A percentile compares a stretch with the other conserved stretches of the same genome.
Conservation (phyloP, 2,329 filamentous ascomycete genomes). For the Diaporthe caulivora region DNA sequence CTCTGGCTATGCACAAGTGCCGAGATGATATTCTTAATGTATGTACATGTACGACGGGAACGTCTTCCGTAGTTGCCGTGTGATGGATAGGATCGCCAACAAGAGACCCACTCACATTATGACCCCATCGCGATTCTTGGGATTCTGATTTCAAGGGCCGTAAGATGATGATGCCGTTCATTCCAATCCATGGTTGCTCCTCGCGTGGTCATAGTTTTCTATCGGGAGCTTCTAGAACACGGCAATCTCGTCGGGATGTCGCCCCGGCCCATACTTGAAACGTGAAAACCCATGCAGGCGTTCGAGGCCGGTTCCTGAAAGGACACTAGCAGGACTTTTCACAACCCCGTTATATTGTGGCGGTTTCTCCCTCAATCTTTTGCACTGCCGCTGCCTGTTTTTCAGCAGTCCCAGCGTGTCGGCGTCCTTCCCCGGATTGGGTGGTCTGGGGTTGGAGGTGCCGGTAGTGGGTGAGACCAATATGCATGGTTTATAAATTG, state of each 20-base stretch:
- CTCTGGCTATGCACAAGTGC: neutral
- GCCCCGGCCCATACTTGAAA: conserved; percentile 1
- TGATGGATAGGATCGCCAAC: neutral
- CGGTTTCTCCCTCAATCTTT: neutral
- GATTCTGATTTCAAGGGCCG: neutral
- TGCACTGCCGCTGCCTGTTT: neutral
- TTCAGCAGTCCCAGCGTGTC: neutral
- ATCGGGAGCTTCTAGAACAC: conserved; percentile 5
- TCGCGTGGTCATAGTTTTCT: neutral
- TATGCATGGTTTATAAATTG: neutral
- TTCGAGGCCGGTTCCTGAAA: neutral
- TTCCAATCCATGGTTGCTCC: neutral
- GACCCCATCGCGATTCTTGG: neutral
- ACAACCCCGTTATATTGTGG: neutral
- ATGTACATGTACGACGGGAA: conserved; percentile 7
- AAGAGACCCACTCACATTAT: conserved; percentile 16
- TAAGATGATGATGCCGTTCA: neutral
- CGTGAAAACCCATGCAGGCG: neutral
- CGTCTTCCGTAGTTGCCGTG: conserved; percentile 7
- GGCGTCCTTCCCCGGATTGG: neutral
- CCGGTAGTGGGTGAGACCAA: neutral
- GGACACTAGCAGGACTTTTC: neutral
- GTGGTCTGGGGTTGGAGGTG: neutral
- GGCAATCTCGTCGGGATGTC: neutral
- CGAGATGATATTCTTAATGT: neutral